phyloP scores from a whole-genome alignment of 306 rosid species.

The Sphenostylis stenocarpa region DNA sequence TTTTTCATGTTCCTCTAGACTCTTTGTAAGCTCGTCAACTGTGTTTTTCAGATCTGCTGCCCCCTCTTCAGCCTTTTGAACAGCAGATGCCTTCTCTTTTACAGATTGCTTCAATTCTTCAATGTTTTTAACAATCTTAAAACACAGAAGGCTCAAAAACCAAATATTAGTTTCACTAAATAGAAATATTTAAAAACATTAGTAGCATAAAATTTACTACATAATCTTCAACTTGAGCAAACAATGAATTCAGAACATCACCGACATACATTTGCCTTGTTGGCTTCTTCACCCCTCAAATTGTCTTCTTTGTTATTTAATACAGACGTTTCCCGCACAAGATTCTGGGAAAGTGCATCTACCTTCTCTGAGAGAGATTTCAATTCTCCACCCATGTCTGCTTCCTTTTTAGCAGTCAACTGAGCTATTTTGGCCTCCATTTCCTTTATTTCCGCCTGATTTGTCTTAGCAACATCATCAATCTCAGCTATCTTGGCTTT shows the following conservation, averaged over 20 bases:
- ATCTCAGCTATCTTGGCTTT: conserved; percentile 67
- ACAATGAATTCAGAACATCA: conserved; percentile 19
- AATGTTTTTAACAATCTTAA: conserved; percentile 64
- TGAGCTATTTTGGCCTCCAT: conserved; percentile 67
- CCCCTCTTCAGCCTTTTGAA: conserved; percentile 85
- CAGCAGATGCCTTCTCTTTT: conserved; percentile 67
- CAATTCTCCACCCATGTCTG: conserved; percentile 89
- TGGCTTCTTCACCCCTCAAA: conserved; percentile 73
- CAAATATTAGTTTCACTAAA: conserved; percentile 29
- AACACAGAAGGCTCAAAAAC: conserved; percentile 32
- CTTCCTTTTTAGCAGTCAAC: conserved; percentile 82
- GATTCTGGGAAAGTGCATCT: conserved; percentile 69
- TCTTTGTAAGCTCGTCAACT: conserved; percentile 67
- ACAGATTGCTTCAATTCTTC: conserved; percentile 82
- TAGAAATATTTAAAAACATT: conserved; percentile 19
- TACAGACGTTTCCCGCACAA: conserved; percentile 76
- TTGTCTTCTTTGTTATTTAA: conserved; percentile 76
- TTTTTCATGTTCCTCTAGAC: conserved; percentile 71
- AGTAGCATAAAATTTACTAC: not conserved
- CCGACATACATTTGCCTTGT: conserved; percentile 62
- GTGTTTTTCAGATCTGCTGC: conserved; percentile 79
- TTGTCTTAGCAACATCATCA: conserved; percentile 49
- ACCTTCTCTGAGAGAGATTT: conserved; percentile 75
- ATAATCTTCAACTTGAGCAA: conserved; percentile 4
- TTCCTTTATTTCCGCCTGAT: conserved; percentile 60